A percentile compares a stretch with the other conserved stretches of the same genome.
phyloP scores from a whole-genome alignment of 441 rosid genomes.

The Pelargonium myrrhifolium region DNA sequence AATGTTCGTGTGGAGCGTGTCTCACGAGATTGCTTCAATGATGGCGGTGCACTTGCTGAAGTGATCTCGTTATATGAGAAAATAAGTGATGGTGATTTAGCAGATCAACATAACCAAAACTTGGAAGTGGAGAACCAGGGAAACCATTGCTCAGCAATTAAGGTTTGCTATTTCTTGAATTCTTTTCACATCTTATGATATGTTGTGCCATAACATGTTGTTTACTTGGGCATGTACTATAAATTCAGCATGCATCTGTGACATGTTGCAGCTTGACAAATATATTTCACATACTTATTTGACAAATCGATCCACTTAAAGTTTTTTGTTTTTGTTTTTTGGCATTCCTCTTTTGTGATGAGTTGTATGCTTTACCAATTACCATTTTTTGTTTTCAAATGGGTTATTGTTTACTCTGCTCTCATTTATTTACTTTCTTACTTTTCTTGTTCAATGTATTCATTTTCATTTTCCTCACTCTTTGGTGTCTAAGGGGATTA shows the following conservation, averaged over 20 bases:
- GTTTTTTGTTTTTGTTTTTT: too few species aligned
- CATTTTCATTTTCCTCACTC: constrained; percentile 13
- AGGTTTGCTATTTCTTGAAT: constrained; percentile 31
- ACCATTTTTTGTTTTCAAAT: too few species aligned
- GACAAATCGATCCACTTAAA: too few species aligned
- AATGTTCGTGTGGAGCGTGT: constrained; percentile 65
- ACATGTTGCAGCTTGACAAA: too few species aligned
- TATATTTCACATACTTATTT: too few species aligned
- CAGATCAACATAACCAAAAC: constrained; percentile 25
- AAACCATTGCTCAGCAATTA: constrained; percentile 28
- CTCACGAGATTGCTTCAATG: constrained; percentile 40
- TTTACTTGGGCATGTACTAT: constrained; percentile 2
- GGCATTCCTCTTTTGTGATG: too few species aligned
- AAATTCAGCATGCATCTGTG: not conserved
- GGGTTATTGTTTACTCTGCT: not conserved
- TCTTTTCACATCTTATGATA: constrained; percentile 7
- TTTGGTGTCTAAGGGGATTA: constrained; percentile 43
- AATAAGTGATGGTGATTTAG: constrained; percentile 25
- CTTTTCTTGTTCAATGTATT: not conserved
- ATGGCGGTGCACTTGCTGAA: constrained; percentile 72
- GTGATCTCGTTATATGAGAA: constrained; percentile 57
- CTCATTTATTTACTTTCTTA: not conserved
- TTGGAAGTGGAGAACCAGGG: constrained; percentile 25
- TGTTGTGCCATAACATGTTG: constrained; percentile 4
- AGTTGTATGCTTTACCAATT: too few species aligned